Evolutionary conservation across 2,329 filamentous ascomycete genomes (phyloP), one percentile per base, ranked within the genome.

Genomic region (Penicillium sp.): DNA sequence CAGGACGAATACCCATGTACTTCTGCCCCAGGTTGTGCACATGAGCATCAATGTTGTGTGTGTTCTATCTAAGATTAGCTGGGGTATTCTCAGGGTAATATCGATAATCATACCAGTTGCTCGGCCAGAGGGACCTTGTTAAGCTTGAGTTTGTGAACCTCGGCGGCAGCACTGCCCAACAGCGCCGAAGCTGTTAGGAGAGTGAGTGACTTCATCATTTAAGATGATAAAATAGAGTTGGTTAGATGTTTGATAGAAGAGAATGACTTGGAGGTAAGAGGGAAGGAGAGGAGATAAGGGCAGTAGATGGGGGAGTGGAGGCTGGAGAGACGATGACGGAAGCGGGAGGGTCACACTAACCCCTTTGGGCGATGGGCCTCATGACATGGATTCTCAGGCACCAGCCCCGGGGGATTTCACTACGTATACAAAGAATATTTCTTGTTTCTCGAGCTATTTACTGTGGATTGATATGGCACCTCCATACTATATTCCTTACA

Each of bases 91-190:
- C 16, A 26, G 41, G n/a, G 30, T 31, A 47, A 41, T 35, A 38
- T 50, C 33, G 35, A 57, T 58, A 36, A 57, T 82, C 89, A 73
- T 81, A 96, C 92, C 71, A 99, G 85, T 81, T 97, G 94, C 76
- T 97, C 90, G 47, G 87, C 84, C 57, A 99, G 82, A 65, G 94
- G 88, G 60, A 97, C 81, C 88, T 99, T 99, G 84, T 97, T 89
- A 71, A 99, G 88, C 84, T 95, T 94, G 84, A 97, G 88, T 84
- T 91, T 95, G 86, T 97, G 91, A 65, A 96, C 83, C 70, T 87
- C 91, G 67, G 91, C 93, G 73, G 89, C 84, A 73, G 89, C 89
- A 74, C 88, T 86, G 81, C 89, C 89, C 71, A 92, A 83, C 82
- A 95, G 85, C 80, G 87, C 83, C 70, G 87, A 86, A 78, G 86